Percentiles rank a stretch among this genome's conserved stretches.
Conservation (phyloP, 176 grass and related monocot species). For the Chrysopogon serrulatus region DNA sequence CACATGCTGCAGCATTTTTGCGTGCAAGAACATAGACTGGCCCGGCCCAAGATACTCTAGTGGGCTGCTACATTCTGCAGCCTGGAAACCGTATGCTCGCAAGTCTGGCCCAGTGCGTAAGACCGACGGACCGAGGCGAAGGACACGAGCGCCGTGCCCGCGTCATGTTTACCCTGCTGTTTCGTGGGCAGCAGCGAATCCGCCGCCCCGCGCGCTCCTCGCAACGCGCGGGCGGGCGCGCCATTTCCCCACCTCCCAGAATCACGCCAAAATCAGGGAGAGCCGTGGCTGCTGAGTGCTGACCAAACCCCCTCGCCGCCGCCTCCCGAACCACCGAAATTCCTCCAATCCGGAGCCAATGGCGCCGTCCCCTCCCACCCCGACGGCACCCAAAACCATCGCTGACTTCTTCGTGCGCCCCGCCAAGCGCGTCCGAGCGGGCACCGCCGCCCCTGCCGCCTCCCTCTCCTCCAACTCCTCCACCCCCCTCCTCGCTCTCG, state of each 20-base stretch:
- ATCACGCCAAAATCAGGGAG: background rate
- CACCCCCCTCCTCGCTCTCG: slow-evolving; percentile 12
- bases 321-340: background rate
- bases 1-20: background rate
- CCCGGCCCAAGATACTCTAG: background rate
- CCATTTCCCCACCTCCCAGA: background rate
- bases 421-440: slow-evolving; percentile 64
- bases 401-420: slow-evolving; percentile 57
- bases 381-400: slow-evolving; percentile 65
- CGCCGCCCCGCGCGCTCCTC: background rate
- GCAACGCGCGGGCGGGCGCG: background rate
- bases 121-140: too few relatives aligned
- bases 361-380: slow-evolving; percentile 35
- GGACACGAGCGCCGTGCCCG: too few relatives aligned
- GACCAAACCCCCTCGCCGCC: background rate
- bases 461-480: slow-evolving; percentile 25
- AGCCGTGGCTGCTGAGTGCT: background rate
- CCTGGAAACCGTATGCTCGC: too few relatives aligned
- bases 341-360: background rate
- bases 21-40: background rate
- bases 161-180: too few relatives aligned
- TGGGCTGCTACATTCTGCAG: background rate
- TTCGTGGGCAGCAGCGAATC: background rate
- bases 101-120: too few relatives aligned
- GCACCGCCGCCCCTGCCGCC: slow-evolving; percentile 12